These are phyloP conservation scores for Cinnamomum chago DNA, from an alignment of 164 flowering plant species.

Conservation along the genomic window DNA sequence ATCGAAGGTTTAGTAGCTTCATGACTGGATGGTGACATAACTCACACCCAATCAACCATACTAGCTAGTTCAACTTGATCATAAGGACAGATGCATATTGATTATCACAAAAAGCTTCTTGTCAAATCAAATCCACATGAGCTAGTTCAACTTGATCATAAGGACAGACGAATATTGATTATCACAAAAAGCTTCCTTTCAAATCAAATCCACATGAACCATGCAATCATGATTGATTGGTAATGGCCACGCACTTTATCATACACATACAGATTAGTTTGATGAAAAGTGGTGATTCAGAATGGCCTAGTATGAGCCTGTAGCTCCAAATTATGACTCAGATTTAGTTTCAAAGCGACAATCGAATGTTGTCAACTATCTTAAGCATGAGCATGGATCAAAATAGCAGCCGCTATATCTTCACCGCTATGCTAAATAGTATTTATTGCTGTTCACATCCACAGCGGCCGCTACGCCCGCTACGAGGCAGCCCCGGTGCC, in stretches of 20 bases:
- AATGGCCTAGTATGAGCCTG: background rate
- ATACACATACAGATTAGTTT: background rate
- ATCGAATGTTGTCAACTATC: background rate
- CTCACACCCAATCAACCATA: background rate
- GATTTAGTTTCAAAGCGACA: background rate
- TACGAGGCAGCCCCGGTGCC: too few species aligned
- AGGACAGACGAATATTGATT: background rate
- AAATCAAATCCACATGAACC: background rate
- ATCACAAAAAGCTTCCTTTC: background rate
- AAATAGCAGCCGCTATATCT: too few species aligned
- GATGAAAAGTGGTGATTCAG: background rate
- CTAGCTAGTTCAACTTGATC: background rate
- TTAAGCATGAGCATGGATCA: background rate
- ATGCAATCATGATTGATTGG: background rate
- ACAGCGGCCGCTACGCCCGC: too few species aligned
- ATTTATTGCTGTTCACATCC: too few species aligned
- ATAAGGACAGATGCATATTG: too few species aligned
- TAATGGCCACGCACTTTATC: background rate
- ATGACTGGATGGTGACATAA: background rate
- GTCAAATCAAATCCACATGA: too few species aligned
- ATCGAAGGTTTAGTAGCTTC: background rate
- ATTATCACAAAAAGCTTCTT: too few species aligned
- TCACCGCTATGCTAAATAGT: too few species aligned
- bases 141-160: background rate
- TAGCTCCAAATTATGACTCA: background rate